These are phyloP conservation scores for Mycena sanguinolenta DNA, from an alignment of 768 basidiomycete species.

Conservation along the genomic window DNA sequence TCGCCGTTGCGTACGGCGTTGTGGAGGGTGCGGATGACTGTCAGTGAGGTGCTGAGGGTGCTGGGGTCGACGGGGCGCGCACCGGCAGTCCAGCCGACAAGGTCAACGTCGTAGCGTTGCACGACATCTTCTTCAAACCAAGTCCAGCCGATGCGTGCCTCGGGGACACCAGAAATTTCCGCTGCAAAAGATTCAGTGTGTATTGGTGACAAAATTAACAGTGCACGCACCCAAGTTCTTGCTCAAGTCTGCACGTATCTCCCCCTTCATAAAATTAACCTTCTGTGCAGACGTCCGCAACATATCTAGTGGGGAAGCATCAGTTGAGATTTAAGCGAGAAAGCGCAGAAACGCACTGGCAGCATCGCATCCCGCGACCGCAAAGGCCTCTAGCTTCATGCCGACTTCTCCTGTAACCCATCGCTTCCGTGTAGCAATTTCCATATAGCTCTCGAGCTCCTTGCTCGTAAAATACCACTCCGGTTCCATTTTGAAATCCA, in stretches of 20 bases:
- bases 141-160: background rate
- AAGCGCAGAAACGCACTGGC: constrained; percentile 15
- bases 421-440: constrained; percentile 24
- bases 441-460: constrained; percentile 36
- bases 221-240: constrained; percentile 10
- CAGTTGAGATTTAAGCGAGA: background rate
- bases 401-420: constrained; percentile 31
- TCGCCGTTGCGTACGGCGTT: background rate
- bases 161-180: background rate
- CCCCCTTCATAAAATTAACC: background rate
- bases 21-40: background rate
- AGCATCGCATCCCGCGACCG: constrained; percentile 32
- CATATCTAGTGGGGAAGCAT: background rate
- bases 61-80: background rate
- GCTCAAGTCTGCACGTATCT: background rate
- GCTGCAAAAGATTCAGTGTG: background rate
- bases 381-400: constrained; percentile 31
- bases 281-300: constrained; percentile 15
- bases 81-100: constrained; percentile 9
- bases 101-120: background rate
- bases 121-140: constrained; percentile 21
- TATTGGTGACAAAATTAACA: background rate
- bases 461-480: constrained; percentile 39
- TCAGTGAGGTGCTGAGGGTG: constrained; percentile 11
- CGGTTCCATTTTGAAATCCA: constrained; percentile 34